Percentiles rank a stretch among this genome's conserved stretches.
These are phyloP conservation scores for Rubia tinctorum DNA, from an alignment of 305 asterid species.

Conservation along the genomic window DNA sequence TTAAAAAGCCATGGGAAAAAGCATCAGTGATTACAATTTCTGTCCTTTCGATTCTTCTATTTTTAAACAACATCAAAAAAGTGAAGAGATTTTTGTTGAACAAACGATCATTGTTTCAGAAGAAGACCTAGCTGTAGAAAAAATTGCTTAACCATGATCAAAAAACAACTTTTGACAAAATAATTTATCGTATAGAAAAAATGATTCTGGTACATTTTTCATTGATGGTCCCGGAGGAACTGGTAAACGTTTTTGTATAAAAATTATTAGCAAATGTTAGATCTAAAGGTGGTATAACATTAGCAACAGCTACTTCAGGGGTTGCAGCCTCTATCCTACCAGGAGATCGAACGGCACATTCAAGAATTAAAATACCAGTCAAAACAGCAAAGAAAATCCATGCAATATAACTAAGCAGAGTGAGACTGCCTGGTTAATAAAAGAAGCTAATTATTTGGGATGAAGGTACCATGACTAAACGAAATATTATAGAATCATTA, in stretches of 20 bases:
- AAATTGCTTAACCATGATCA: background rate
- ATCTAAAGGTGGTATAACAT: background rate
- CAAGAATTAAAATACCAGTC: background rate
- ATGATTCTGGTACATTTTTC: background rate
- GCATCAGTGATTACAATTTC: background rate
- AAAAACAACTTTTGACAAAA: background rate
- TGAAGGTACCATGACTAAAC: background rate
- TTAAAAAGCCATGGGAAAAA: background rate
- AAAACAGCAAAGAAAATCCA: fast-evolving
- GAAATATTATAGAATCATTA: background rate
- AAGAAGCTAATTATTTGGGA: background rate
- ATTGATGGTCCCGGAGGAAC: background rate
- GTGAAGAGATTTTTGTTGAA: background rate
- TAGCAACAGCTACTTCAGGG: background rate
- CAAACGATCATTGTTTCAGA: background rate
- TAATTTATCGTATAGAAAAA: background rate
- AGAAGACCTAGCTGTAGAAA: background rate
- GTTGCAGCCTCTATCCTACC: background rate
- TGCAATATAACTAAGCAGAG: background rate
- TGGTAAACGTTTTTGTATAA: background rate
- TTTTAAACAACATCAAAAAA: background rate
- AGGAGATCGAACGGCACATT: background rate
- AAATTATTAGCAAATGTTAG: background rate
- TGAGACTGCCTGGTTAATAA: background rate
- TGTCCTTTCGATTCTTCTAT: background rate